Percentiles rank a stretch among this genome's conserved stretches.
Evolutionary conservation across 179 eudicot genomes (phyloP).

Genomic region (Spinacia oleracea): DNA sequence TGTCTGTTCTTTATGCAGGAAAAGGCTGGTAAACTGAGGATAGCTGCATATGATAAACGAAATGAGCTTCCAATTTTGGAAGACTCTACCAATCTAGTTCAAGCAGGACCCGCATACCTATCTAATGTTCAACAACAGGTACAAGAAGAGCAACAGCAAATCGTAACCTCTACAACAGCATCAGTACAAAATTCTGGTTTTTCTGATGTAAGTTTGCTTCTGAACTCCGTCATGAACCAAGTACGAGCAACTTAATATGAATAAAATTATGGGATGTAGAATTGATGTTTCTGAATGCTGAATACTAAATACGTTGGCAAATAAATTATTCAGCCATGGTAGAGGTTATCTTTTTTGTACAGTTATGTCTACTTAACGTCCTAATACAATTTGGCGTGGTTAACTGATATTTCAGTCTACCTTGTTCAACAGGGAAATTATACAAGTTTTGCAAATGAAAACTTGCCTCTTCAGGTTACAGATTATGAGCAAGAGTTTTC

Average conservation of each 20-base stretch:
- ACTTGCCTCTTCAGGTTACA: neutral
- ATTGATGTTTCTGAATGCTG: neutral
- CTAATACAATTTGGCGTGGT: neutral
- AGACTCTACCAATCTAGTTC: constrained; percentile 18
- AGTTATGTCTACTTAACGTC: too few species aligned
- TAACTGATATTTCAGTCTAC: neutral
- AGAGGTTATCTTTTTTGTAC: neutral
- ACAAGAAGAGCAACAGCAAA: neutral
- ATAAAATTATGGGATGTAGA: neutral
- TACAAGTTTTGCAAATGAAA: neutral
- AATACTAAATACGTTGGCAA: too few species aligned
- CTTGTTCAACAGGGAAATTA: neutral
- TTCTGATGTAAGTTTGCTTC: neutral
- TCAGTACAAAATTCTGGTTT: neutral
- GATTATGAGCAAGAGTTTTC: neutral
- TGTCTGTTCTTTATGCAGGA: constrained; percentile 25
- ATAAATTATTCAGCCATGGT: neutral
- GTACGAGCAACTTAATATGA: neutral
- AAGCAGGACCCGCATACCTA: neutral
- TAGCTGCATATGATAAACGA: constrained; percentile 24
- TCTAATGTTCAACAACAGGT: neutral
- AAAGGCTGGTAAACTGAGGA: constrained; percentile 19
- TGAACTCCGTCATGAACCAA: neutral
- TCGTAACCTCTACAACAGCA: too few species aligned
- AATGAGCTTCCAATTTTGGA: neutral